Percentiles rank a stretch among this genome's conserved stretches.
phyloP scores from a whole-genome alignment of 148 eudicot genomes.

The Vaccinium macrocarpon region DNA sequence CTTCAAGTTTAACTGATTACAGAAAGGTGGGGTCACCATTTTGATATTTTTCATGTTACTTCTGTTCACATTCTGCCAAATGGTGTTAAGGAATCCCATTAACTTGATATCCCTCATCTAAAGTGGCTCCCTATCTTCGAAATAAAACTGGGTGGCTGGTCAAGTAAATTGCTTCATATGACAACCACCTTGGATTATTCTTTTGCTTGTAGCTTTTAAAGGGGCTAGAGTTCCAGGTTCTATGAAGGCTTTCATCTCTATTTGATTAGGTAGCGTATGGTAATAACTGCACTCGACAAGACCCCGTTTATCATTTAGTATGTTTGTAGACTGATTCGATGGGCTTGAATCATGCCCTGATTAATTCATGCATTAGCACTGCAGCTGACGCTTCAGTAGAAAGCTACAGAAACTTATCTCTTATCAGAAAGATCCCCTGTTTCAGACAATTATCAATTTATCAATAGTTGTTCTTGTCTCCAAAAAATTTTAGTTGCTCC shows the following conservation, averaged over 20 bases:
- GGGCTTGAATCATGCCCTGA: not conserved
- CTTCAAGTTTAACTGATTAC: not conserved
- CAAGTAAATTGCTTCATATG: not conserved
- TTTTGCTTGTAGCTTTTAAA: not conserved
- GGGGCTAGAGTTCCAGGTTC: not conserved
- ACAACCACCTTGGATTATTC: not conserved
- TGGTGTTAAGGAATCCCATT: not conserved
- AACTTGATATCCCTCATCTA: not conserved
- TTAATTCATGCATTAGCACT: not conserved
- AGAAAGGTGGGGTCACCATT: not conserved
- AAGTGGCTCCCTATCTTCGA: not conserved
- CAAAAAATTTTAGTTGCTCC: not conserved
- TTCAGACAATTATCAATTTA: not conserved
- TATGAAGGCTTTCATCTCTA: not conserved
- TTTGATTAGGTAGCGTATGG: not conserved
- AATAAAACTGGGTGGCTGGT: not conserved
- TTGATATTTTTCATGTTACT: not conserved
- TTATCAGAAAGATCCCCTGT: not conserved
- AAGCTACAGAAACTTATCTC: conserved; percentile 7
- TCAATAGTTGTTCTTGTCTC: not conserved
- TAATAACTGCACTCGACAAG: not conserved
- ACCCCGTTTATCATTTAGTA: no score
- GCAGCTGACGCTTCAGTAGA: not conserved
- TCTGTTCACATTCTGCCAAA: not conserved
- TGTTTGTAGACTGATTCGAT: not conserved